These are phyloP conservation scores for Alloteropsis angusta DNA, from an alignment of 202 grass and related monocot species.

Conservation along the genomic window DNA sequence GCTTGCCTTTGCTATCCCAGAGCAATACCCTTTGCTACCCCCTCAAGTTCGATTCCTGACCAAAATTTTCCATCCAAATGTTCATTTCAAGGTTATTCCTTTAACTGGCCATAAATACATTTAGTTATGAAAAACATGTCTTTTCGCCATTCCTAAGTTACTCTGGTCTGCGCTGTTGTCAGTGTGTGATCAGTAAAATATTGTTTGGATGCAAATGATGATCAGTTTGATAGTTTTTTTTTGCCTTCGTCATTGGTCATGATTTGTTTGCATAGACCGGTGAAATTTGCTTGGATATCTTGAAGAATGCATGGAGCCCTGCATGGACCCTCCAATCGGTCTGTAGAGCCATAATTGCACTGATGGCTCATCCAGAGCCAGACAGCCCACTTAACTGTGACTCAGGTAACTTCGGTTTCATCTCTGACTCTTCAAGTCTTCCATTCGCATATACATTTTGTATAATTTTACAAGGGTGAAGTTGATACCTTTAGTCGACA, in stretches of 20 bases:
- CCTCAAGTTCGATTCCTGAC: slow-evolving; percentile 94
- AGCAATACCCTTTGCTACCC: too few species aligned
- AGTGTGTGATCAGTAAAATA: background rate
- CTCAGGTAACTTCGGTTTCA: slow-evolving; percentile 43
- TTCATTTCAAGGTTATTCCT: slow-evolving; percentile 81
- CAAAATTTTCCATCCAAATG: slow-evolving; percentile 98
- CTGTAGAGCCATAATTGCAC: slow-evolving; percentile 89
- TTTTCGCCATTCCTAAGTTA: background rate
- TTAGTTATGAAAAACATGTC: background rate
- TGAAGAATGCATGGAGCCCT: slow-evolving; percentile 95
- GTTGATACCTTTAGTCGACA: background rate
- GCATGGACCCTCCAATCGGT: slow-evolving; percentile 89
- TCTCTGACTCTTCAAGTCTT: background rate
- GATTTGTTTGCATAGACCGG: slow-evolving; percentile 21
- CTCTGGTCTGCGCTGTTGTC: background rate
- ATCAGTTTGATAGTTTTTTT: background rate
- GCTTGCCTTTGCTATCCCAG: too few species aligned
- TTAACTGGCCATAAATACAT: background rate
- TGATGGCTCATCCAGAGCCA: slow-evolving; percentile 90
- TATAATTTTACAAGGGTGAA: background rate
- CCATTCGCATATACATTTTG: background rate
- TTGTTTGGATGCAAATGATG: background rate
- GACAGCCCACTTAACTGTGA: slow-evolving; percentile 95
- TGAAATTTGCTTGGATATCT: slow-evolving; percentile 83
- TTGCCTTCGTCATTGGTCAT: background rate